Percentiles rank a stretch among this genome's conserved stretches.
phyloP scores from a whole-genome alignment of 345 rosid species.

The Eutrema yunnanense region DNA sequence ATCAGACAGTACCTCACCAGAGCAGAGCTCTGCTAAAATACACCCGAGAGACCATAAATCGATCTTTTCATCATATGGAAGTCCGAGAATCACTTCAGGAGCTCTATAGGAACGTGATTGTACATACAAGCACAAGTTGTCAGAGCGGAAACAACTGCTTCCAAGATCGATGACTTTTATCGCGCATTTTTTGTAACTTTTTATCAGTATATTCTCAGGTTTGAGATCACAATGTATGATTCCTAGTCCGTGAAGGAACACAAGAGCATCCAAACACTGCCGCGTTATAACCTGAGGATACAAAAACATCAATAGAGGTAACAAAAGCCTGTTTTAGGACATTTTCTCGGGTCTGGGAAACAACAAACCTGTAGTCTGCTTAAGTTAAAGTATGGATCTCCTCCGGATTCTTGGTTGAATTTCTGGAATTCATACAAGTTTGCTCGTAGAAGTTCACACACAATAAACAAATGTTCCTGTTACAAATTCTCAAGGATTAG shows the following conservation, averaged over 20 bases:
- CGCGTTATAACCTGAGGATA: slow-evolving; percentile 57
- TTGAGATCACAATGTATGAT: slow-evolving; percentile 95
- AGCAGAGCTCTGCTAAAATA: slow-evolving; percentile 83
- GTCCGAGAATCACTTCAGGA: slow-evolving; percentile 94
- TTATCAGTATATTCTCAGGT: slow-evolving; percentile 87
- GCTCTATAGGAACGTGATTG: slow-evolving; percentile 98
- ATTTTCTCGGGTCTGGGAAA: neutral
- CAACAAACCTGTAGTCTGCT: slow-evolving; percentile 75
- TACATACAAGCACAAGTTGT: slow-evolving; percentile 75
- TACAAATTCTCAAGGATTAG: neutral
- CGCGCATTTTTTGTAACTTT: slow-evolving; percentile 71
- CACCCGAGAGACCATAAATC: slow-evolving; percentile 98
- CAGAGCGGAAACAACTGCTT: slow-evolving; percentile 87
- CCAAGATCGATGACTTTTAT: slow-evolving; percentile 96
- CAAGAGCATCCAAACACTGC: slow-evolving; percentile 91
- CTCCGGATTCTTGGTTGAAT: slow-evolving; percentile 78
- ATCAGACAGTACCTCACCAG: slow-evolving; percentile 69
- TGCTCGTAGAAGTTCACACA: slow-evolving; percentile 84
- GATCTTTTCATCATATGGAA: slow-evolving; percentile 80
- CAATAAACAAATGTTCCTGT: slow-evolving; percentile 95
- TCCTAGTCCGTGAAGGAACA: slow-evolving; percentile 74
- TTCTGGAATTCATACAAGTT: slow-evolving; percentile 91
- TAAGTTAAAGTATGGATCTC: slow-evolving; percentile 64
- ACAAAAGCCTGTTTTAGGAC: neutral
- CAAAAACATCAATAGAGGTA: neutral